Conservation (phyloP, 1,284 basidiomycete species). For the Apiotrichum sp. region DNA sequence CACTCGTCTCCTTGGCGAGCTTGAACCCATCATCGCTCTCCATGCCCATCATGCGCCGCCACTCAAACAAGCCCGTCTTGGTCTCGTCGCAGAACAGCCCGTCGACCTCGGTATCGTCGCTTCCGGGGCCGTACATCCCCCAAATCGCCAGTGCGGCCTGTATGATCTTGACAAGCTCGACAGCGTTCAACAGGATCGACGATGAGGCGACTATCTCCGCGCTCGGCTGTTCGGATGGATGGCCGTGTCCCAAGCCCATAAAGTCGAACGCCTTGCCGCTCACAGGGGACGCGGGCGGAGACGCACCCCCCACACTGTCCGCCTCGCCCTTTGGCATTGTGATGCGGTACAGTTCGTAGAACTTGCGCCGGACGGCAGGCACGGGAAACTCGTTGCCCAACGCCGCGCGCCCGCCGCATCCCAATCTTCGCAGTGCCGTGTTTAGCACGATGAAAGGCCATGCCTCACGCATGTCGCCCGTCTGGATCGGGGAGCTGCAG, state of each 20-base stretch:
- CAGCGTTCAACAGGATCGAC: conserved; percentile 32
- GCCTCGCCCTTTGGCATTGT: conserved; percentile 19
- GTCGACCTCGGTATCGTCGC: conserved; percentile 29
- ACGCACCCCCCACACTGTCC: conserved; percentile 7
- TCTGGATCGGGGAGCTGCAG: conserved; percentile 28
- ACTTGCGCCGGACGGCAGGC: conserved; percentile 39
- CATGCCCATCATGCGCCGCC: conserved; percentile 41
- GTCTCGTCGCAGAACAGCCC: conserved; percentile 45
- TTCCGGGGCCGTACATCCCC: conserved; percentile 26
- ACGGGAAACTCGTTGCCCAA: conserved; percentile 37
- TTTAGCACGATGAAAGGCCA: conserved; percentile 40
- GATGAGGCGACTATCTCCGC: neutral
- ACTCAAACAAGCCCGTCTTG: conserved; percentile 36
- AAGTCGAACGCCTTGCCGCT: neutral
- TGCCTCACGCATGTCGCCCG: conserved; percentile 38
- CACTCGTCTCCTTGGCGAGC: conserved; percentile 41
- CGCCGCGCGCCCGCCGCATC: conserved; percentile 42
- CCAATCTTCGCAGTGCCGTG: conserved; percentile 38
- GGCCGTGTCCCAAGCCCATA: too few species aligned
- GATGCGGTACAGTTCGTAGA: conserved; percentile 37
- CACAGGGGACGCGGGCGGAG: conserved; percentile 28
- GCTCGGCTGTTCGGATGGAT: neutral
- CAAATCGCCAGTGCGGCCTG: conserved; percentile 37
- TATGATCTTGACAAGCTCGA: conserved; percentile 40
- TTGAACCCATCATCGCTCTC: conserved; percentile 38